Evolutionary conservation across 1,284 basidiomycete genomes (phyloP), one percentile per base, ranked within the genome.

Genomic region (Ceratobasidium sp.): DNA sequence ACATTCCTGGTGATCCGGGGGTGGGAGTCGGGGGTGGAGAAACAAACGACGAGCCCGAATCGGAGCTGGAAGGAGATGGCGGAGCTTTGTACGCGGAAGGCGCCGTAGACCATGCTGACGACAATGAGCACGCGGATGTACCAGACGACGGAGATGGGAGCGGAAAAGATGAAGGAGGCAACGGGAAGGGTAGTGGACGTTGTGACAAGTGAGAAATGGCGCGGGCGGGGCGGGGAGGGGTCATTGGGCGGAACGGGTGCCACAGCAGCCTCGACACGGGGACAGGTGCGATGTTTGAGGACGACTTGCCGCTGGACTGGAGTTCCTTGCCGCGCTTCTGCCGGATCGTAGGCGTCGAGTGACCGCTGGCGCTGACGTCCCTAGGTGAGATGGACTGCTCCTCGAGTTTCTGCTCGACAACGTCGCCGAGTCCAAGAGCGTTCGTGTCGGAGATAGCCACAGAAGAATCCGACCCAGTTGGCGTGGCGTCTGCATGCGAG

Each of bases 1-100:
- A 38, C 7, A 32, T 26, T 16, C 52, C 28, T 14, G 66, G 32
- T 18, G 66, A 52, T 18, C 52, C 47, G 57, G 54, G 66, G 13
- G 66, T 69, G 1, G 66, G 66, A 5, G 66, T 69, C 16, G 66
- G 66, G 13, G 66, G 66, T 0, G 54, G 66, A 11, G 66, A 69
- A 23, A 69, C 66, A 35, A 69, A 69, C 18, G 66, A 69, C 8
- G 66, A 57, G 18, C 54, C 66, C 6, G 66, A 69, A 14, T 69
- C 66, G 2, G 66, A 69, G 21, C 54, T 43, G 18, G n/a, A 23
- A 5, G 66, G 50, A 18, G 66, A 69, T 21, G 66, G 35, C 9
- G 52, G 52, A 16, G 43, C 21, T 11, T 21, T 47, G 41, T 58
- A 69, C 44, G 54, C 21, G 54, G 66, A 57, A 28, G 66, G 41